Percentiles rank a stretch among this genome's conserved stretches.
Conservation (phyloP, 148 eudicot genomes). For the Fallopia convolvulus region DNA sequence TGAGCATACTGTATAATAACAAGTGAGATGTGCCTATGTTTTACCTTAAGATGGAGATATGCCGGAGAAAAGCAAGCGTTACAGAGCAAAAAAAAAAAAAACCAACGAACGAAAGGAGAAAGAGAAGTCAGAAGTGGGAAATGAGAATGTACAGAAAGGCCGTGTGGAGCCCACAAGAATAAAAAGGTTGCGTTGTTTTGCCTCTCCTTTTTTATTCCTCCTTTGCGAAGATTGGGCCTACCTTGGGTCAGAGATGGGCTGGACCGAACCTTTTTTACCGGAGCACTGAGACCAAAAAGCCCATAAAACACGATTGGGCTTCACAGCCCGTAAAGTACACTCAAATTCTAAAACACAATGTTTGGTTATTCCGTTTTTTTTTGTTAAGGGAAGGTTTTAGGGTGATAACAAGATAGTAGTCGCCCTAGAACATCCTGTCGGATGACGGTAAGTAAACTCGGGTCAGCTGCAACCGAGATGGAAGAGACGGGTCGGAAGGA, state of each 20-base stretch:
- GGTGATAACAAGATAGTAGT: too few relatives aligned
- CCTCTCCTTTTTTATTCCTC: not conserved
- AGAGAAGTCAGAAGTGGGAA: not conserved
- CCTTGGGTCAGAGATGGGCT: not conserved
- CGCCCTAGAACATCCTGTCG: too few relatives aligned
- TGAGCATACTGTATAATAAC: not conserved
- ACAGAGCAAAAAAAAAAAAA: not conserved
- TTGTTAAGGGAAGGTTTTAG: too few relatives aligned
- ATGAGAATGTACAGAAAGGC: not conserved
- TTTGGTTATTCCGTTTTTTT: too few relatives aligned
- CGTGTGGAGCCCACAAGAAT: not conserved
- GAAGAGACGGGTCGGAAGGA: too few relatives aligned
- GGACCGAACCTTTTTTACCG: not conserved
- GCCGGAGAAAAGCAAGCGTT: not conserved
- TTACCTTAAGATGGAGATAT: not conserved
- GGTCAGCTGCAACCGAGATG: too few relatives aligned
- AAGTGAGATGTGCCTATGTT: not conserved
- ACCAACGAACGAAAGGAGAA: not conserved
- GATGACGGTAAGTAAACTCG: too few relatives aligned
- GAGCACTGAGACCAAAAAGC: not conserved
- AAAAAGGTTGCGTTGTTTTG: conserved; percentile 2
- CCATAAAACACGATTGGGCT: not conserved
- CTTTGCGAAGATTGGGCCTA: not conserved
- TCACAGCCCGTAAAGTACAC: too few relatives aligned
- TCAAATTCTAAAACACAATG: too few relatives aligned